Conservation (phyloP, 352 stramenopile species). For the Phytophthora chlamydospora region DNA sequence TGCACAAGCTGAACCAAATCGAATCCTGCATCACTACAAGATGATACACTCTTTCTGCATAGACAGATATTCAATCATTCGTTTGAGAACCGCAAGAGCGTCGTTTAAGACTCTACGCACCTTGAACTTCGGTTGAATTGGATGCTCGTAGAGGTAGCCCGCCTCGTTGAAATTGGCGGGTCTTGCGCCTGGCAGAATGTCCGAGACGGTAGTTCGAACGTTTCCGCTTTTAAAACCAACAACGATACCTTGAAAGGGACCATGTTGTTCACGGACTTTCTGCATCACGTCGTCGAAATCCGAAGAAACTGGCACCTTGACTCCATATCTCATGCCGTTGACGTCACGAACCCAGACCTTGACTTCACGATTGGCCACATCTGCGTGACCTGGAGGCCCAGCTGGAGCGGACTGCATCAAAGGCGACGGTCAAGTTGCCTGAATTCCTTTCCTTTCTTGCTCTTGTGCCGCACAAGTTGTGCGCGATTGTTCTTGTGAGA, state of each 20-base stretch:
- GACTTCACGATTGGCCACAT: not conserved
- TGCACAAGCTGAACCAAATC: no score
- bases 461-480: no score
- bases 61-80: conserved; percentile 2
- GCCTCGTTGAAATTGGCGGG: not conserved
- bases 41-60: conserved; percentile 3
- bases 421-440: no score
- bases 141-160: not conserved
- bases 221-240: conserved; percentile 4
- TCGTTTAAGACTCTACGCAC: conserved; percentile 1
- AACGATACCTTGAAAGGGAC: not conserved
- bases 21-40: conserved; percentile 4
- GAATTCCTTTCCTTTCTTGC: no score
- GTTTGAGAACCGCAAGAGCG: not conserved
- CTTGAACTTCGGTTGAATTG: conserved; percentile 11
- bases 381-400: no score
- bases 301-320: conserved; percentile 1
- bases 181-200: not conserved
- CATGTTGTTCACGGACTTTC: not conserved
- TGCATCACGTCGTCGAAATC: not conserved
- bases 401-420: no score
- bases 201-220: not conserved
- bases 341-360: conserved; percentile 3
- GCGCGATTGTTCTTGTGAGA: no score
- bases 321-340: not conserved